Evolutionary conservation across 2,329 filamentous ascomycete species (phyloP), one percentile per base, ranked within the genome.

Genomic region (Clarireedia sp.): DNA sequence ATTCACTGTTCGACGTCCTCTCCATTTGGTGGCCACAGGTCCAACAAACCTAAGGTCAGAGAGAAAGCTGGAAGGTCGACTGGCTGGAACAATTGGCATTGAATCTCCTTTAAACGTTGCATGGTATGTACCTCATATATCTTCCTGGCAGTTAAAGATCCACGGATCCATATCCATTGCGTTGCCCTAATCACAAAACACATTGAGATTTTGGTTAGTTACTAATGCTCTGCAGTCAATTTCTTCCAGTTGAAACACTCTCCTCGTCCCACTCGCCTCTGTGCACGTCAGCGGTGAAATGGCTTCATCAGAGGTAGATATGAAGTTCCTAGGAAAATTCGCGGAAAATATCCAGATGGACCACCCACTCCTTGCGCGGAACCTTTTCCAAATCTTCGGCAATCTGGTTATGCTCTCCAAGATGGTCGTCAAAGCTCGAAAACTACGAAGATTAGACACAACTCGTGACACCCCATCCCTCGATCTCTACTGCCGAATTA

Each of bases 281-380:
- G 23, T n/a, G 17, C 48, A 51, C 29, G 9, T 12, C 10, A 33
- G 4, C 10, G 29, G 29, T 33, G 29, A 33, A 33, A 99, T 97
- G 94, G 94, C 94, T 74, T 94, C 91, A 69, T 94, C 90, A 59
- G 90, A 96, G 74, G 90, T 97, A 60, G 94, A 99, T 72, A 91
- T 96, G 75, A 99, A 97, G 75, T 96, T 95, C 73, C 80, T 99
- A 67, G 90, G 90, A 73, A 86, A 84, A 68, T 85, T 96, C 69
- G 92, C 94, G 69, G 87, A 85, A 72, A 80, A 84, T 59, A 90
- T 90, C 63, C 84, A 86, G 68, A 75, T 80, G 58, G 85, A 89
- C 64, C 94, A 92, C 67, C 85, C 88, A 3, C 78, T 91, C 17
- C 80, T 97, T 46, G 88, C 88, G 7, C 80, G 81, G 19, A 90